Percentiles rank a stretch among this genome's conserved stretches.
Evolutionary conservation across 495 filamentous ascomycete species (phyloP).

Genomic region (Aspergillus diversus): DNA sequence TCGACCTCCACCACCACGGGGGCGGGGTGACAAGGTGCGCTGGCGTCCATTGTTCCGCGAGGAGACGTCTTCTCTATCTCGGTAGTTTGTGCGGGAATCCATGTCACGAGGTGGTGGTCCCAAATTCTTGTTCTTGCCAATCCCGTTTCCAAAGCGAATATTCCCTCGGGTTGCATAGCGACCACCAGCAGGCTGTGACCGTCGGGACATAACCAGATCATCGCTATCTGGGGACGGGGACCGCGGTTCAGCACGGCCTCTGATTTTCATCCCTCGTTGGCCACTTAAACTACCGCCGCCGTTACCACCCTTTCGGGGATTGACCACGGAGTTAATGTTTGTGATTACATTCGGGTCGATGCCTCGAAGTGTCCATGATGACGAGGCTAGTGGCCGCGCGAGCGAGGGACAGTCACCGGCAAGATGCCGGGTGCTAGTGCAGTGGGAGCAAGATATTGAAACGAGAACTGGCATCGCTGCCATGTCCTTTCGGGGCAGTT

Average conservation of each 20-base stretch:
- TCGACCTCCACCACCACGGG: constrained; percentile 13
- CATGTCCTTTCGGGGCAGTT: constrained; percentile 30
- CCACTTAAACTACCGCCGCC: constrained; percentile 7
- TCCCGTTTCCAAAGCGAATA: constrained; percentile 34
- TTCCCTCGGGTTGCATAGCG: constrained; percentile 30
- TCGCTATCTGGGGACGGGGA: constrained; percentile 33
- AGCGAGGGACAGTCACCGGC: constrained; percentile 50
- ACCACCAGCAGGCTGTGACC: constrained; percentile 20
- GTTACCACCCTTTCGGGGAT: constrained; percentile 3
- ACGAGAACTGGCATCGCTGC: constrained; percentile 35
- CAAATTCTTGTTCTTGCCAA: constrained; percentile 29
- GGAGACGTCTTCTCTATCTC: constrained; percentile 26
- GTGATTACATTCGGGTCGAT: constrained; percentile 40
- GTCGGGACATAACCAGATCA: constrained; percentile 31
- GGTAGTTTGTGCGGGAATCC: constrained; percentile 15
- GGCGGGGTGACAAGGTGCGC: constrained; percentile 33
- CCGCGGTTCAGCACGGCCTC: constrained; percentile 30
- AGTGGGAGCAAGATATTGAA: constrained; percentile 54
- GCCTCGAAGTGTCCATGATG: constrained; percentile 41
- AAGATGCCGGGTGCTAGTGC: constrained; percentile 48
- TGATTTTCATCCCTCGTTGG: constrained; percentile 31
- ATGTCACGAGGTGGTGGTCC: constrained; percentile 11
- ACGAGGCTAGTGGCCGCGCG: constrained; percentile 24
- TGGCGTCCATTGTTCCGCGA: constrained; percentile 27
- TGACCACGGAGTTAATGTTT: constrained; percentile 38